Conservation (phyloP, 352 stramenopile genomes). For the Aphanomyces stellatus region DNA sequence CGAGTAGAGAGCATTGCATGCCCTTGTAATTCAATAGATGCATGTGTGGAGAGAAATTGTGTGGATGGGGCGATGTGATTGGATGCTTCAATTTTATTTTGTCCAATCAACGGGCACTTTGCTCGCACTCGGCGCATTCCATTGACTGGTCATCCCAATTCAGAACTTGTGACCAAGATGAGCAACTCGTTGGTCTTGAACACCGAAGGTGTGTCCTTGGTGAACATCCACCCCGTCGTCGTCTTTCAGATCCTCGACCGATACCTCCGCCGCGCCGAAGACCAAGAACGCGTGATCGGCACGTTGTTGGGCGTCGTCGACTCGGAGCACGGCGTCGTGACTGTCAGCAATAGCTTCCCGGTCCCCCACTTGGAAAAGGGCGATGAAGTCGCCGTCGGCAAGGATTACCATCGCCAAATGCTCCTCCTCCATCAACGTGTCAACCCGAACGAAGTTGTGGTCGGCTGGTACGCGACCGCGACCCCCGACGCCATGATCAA, state of each 20-base stretch:
- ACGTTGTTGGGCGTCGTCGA: slow-evolving; percentile 89
- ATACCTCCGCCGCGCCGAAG: slow-evolving; percentile 89
- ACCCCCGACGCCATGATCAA: slow-evolving; percentile 62
- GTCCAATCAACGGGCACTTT: slow-evolving; percentile 13
- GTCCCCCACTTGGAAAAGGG: slow-evolving; percentile 95
- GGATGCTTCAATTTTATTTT: background rate
- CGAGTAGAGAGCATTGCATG: too few relatives aligned
- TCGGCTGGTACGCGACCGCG: slow-evolving; percentile 94
- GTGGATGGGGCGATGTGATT: background rate
- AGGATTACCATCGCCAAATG: slow-evolving; percentile 98
- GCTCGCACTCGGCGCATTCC: too few relatives aligned
- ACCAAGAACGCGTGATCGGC: slow-evolving; percentile 93
- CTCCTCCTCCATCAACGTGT: slow-evolving; percentile 91
- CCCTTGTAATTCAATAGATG: background rate
- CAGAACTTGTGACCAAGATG: background rate
- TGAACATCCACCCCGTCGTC: slow-evolving; percentile 93
- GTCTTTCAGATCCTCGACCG: slow-evolving; percentile 97
- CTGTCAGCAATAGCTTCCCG: slow-evolving; percentile 95
- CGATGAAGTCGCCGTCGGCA: slow-evolving; percentile 95
- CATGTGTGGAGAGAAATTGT: background rate
- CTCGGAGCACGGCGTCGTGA: slow-evolving; percentile 63
- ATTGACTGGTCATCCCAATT: slow-evolving; percentile 12
- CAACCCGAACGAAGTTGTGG: slow-evolving; percentile 92
- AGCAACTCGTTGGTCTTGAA: slow-evolving; percentile 51
- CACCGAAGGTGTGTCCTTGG: slow-evolving; percentile 71